phyloP scores from a whole-genome alignment of 1,284 basidiomycete genomes.

The Coniferiporia sulphurascens region DNA sequence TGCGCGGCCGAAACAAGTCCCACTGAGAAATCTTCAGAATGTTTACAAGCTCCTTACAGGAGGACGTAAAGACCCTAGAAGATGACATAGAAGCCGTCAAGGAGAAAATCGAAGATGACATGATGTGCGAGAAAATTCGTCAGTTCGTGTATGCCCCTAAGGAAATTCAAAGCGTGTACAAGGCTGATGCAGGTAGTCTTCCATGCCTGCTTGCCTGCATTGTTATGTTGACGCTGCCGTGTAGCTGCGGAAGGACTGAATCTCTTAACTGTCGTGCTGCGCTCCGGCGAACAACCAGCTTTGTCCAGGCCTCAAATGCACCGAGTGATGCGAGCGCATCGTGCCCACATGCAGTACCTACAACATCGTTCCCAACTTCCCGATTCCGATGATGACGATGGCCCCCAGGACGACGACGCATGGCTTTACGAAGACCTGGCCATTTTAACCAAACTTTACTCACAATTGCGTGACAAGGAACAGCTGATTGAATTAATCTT shows the following conservation, averaged over 20 bases:
- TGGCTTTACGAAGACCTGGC: conserved; percentile 92
- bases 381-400: conserved; percentile 91
- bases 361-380: conserved; percentile 54
- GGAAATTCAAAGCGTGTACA: conserved; percentile 82
- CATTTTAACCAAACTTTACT: conserved; percentile 74
- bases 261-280: conserved; percentile 78
- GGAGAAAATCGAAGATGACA: conserved; percentile 84
- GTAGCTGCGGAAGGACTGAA: conserved; percentile 71
- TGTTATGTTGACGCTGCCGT: not conserved
- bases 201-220: not conserved
- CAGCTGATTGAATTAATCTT: conserved; percentile 93
- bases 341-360: conserved; percentile 74
- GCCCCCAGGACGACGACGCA: conserved; percentile 87
- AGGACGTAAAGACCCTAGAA: conserved; percentile 81
- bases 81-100: conserved; percentile 85
- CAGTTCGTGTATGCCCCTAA: conserved; percentile 82
- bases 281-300: conserved; percentile 73
- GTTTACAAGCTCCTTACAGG: conserved; percentile 89
- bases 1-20: not conserved
- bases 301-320: conserved; percentile 75
- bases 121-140: conserved; percentile 85
- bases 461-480: conserved; percentile 83
- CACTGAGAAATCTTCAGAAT: conserved; percentile 50
- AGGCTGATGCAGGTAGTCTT: conserved; percentile 67
- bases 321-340: conserved; percentile 69